Evolutionary conservation across 2,329 filamentous ascomycete species (phyloP), one percentile per base, ranked within the genome.

Genomic region (Setomelanomma holmii): DNA sequence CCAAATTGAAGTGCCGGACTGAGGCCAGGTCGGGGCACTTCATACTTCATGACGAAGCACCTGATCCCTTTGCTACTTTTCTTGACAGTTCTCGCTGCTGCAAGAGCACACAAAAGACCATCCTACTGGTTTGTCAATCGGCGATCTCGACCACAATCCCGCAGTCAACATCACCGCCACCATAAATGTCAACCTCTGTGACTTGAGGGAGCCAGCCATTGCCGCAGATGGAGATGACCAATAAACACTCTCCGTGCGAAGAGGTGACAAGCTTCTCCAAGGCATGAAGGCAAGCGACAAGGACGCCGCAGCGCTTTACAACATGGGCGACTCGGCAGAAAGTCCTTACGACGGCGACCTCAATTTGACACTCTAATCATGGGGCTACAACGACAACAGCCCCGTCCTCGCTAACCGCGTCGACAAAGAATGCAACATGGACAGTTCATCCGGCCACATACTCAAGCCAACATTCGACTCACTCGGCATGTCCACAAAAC

Each of bases 301-400:
- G 1, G 40, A 60, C 21, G 57, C 57, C 2, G 55, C 51, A 3
- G n/a, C 43, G 11, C 39, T 55, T 19, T 60, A 46, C 43, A 24
- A 17, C 1, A 44, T 51, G 33, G 51, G 41, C 8, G 34, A n/a
- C 7, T 53, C 46, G 5, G 55, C 46, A 0, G 49, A 58, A 36
- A 51, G 48, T 3, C n/a, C 30, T 1, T 55, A 50, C 11, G 54
- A 60, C 17, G 57, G 51, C 7, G 40, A 55, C 4, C 51, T 55
- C 16, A 27, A 49, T 16, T 40, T 23, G 10, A 49, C 39, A 21
- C 41, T 60, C 12, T 23, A 27, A 6, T 45, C 50, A n/a, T 58
- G 51, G 57, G 55, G 54, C 4, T 60, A 55, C 30, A 60, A 60
- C 34, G 54, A 60, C 7, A 40, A 54, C 12, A 50, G 20, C 4